Evolutionary conservation across 768 basidiomycete genomes (phyloP), one percentile per base, ranked within the genome.

Genomic region (Vishniacozyma victoriae): DNA sequence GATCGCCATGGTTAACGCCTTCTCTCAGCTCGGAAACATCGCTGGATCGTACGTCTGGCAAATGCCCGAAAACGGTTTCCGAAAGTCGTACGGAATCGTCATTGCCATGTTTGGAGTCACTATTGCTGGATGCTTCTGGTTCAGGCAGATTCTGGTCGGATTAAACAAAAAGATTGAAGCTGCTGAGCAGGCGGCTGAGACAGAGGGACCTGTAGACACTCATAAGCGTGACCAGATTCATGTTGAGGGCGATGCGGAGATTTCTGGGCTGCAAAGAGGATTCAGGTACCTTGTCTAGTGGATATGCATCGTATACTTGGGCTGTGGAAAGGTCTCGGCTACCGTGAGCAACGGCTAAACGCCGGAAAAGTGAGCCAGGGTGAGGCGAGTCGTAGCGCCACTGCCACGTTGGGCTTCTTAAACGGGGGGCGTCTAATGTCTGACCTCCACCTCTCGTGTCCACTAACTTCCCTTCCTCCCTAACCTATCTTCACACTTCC

Each of bases 11-110:
- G 80, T 90, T 60, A 89, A 91, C 69, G 80, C 83, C 35, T 80
- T 87, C 62, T 83, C 84, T 7, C 82, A 87, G 62, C 76, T 87
- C 3, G 90, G 90, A 0, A 92, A 92, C 73, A 77, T 93, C 35
- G 74, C 82, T 35, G 89, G 89, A 54, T 83, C 87, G 76, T 91
- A 75, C 74, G 81, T 79, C 22, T 57, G 46, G 64, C 48, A 45
- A 31, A 44, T 61, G 2, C 57, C 40, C 11, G 53, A 44, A 6
- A 54, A 60, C 50, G 59, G 59, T 12, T 64, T 60, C 56, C 43
- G 65, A 56, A 51, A 54, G 35, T 85, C 85, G 1, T 91, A 82
- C 71, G 79, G 76, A 19, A 84, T 91, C 49, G 86, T 83, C 72
- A 82, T 84, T 36, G 74, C 78, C 44, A 76, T 78, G 51, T 80